Conservation (phyloP, 1,139 yeast species). For the Blastobotrys aristatus region DNA sequence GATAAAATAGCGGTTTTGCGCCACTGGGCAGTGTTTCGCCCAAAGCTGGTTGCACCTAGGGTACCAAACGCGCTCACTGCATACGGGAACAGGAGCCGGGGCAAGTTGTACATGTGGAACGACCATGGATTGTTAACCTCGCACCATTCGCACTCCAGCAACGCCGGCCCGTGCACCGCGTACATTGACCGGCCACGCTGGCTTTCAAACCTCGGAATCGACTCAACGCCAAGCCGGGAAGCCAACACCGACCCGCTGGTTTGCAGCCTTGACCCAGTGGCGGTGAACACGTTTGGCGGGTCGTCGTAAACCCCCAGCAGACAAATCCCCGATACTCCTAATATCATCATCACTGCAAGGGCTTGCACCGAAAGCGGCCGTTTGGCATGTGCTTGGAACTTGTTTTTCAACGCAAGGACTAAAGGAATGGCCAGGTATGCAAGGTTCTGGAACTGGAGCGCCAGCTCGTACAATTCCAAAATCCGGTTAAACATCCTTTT, state of each 20-base stretch:
- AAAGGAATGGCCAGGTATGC: neutral
- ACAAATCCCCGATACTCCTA: neutral
- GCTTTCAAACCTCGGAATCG: slow-evolving; percentile 19
- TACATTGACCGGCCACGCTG: slow-evolving; percentile 23
- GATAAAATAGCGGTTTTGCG: slow-evolving; percentile 13
- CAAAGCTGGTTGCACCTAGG: slow-evolving; percentile 19
- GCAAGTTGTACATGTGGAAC: slow-evolving; percentile 22
- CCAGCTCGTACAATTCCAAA: neutral
- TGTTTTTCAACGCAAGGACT: neutral
- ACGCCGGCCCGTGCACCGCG: slow-evolving; percentile 26
- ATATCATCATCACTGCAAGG: neutral
- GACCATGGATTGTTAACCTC: slow-evolving; percentile 17
- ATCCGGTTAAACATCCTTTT: neutral
- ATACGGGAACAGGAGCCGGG: slow-evolving; percentile 23
- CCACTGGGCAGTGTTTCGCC: slow-evolving; percentile 20
- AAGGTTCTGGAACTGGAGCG: neutral
- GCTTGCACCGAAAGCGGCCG: neutral
- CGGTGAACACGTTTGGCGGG: slow-evolving; percentile 14
- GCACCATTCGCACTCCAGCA: slow-evolving; percentile 28
- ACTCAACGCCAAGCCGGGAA: slow-evolving; percentile 17
- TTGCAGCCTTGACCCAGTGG: slow-evolving; percentile 23
- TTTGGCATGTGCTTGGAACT: neutral
- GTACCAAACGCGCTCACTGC: slow-evolving; percentile 19
- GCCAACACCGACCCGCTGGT: slow-evolving; percentile 23
- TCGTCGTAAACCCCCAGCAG: slow-evolving; percentile 5